Evolutionary conservation across 352 stramenopile species (phyloP).

Genomic region (Globisporangium yorkense): DNA sequence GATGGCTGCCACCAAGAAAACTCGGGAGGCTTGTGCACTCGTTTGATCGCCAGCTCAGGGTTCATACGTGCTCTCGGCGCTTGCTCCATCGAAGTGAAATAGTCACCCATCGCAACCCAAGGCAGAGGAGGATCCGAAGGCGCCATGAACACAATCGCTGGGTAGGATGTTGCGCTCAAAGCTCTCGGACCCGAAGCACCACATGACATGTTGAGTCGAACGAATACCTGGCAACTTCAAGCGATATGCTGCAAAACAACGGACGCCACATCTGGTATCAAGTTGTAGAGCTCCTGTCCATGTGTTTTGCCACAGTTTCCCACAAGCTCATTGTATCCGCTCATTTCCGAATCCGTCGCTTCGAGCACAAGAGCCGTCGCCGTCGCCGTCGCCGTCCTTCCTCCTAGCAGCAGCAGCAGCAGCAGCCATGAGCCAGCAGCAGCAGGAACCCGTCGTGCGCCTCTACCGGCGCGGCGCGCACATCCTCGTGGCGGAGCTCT

Average conservation of each 20-base stretch:
- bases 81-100: too few species aligned
- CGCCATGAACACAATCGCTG: too few species aligned
- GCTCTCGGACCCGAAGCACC: too few species aligned
- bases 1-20: too few species aligned
- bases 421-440: neutral
- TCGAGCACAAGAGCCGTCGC: neutral
- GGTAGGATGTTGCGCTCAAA: too few species aligned
- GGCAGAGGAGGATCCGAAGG: too few species aligned
- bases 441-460: conserved; percentile 25
- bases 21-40: too few species aligned
- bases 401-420: neutral
- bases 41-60: too few species aligned
- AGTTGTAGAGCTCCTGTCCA: neutral
- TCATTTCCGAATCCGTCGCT: neutral
- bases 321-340: neutral
- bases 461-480: conserved; percentile 38
- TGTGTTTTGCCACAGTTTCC: neutral
- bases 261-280: neutral
- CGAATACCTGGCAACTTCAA: neutral
- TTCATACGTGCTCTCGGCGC: too few species aligned
- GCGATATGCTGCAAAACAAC: neutral
- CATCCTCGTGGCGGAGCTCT: conserved; percentile 72
- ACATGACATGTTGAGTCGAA: neutral
- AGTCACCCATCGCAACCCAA: too few species aligned
- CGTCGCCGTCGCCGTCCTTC: too few species aligned